These are phyloP conservation scores for Neurospora sp. DNA, from an alignment of 2,329 filamentous ascomycete genomes.

Conservation along the genomic window DNA sequence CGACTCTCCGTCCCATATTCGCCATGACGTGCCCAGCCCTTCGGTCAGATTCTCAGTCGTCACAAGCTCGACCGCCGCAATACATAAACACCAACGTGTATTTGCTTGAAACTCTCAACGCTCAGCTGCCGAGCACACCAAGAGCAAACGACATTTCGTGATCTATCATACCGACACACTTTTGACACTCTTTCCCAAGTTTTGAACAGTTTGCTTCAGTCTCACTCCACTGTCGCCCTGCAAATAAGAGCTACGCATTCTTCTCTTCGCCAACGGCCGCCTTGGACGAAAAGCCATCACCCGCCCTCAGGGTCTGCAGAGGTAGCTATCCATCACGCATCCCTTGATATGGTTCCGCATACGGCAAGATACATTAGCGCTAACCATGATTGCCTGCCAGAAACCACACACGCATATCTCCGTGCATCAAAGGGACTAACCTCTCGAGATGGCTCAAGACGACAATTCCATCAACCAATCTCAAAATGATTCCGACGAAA, in stretches of 20 bases:
- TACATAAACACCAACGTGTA: neutral
- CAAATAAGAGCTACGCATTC: neutral
- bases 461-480: constrained; percentile 4
- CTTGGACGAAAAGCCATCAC: neutral
- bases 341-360: neutral
- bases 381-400: neutral
- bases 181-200: neutral
- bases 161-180: neutral
- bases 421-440: neutral
- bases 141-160: too few species aligned
- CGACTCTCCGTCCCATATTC: neutral
- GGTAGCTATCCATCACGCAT: neutral
- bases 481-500: neutral
- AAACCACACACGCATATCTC: neutral
- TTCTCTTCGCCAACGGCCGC: neutral
- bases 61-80: neutral
- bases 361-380: neutral
- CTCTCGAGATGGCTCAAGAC: constrained; percentile 6
- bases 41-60: neutral
- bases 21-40: neutral
- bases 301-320: neutral
- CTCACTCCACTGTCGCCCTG: neutral
- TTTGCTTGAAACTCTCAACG: too few species aligned
- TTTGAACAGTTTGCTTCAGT: neutral
- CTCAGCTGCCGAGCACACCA: too few species aligned